Conservation (phyloP, 208 protist genomes). For the Trypanosoma boissoni region DNA sequence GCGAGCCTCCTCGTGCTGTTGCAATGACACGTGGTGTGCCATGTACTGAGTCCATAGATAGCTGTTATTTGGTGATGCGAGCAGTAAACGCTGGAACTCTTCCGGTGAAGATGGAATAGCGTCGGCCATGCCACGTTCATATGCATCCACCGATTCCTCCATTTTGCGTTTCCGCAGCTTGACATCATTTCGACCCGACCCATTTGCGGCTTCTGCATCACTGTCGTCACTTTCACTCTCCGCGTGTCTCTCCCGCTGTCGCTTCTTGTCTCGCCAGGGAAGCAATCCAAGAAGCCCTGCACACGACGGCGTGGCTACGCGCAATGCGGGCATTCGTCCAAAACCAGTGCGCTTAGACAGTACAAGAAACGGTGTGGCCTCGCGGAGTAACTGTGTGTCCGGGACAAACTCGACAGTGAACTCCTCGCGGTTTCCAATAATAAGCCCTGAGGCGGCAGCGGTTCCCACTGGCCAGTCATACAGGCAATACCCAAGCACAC, state of each 20-base stretch:
- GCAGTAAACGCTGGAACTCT: slow-evolving; percentile 89
- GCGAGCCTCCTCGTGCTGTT: slow-evolving; percentile 87
- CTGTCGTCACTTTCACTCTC: slow-evolving; percentile 29
- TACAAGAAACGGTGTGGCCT: slow-evolving; percentile 67
- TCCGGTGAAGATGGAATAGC: slow-evolving; percentile 73
- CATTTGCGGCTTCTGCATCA: slow-evolving; percentile 13
- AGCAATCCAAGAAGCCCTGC: slow-evolving; percentile 65
- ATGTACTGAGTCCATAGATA: slow-evolving; percentile 95
- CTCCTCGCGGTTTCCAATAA: slow-evolving; percentile 50
- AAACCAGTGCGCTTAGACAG: slow-evolving; percentile 49
- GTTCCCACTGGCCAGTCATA: slow-evolving; percentile 60
- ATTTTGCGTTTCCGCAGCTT: slow-evolving; percentile 53
- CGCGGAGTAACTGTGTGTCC: slow-evolving; percentile 35
- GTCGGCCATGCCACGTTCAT: slow-evolving; percentile 73
- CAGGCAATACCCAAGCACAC: slow-evolving; percentile 73
- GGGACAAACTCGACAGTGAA: slow-evolving; percentile 69
- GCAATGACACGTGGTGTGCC: slow-evolving; percentile 78
- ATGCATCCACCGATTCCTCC: slow-evolving; percentile 85
- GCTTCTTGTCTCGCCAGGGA: slow-evolving; percentile 50
- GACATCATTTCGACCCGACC: slow-evolving; percentile 20
- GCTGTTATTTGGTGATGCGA: slow-evolving; percentile 89
- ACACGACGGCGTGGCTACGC: slow-evolving; percentile 19
- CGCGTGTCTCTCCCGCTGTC: slow-evolving; percentile 22
- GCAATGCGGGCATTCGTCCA: slow-evolving; percentile 37
- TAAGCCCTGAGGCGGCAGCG: slow-evolving; percentile 19